These are phyloP conservation scores for Solanum peruvianum DNA, from an alignment of 257 asterid genomes.

Conservation along the genomic window DNA sequence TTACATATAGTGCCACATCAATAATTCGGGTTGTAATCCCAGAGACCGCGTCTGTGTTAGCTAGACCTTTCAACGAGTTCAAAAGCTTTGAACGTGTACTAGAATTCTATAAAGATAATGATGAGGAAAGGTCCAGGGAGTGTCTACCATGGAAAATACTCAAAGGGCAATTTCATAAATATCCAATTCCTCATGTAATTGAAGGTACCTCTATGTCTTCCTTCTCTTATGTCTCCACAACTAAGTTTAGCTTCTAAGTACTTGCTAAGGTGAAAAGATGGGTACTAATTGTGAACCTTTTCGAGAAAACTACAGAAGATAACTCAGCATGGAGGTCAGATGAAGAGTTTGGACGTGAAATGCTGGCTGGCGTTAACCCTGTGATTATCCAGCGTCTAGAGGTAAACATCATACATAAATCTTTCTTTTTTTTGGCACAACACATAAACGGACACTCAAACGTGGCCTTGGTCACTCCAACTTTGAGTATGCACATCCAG, in stretches of 20 bases:
- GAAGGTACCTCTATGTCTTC: conserved; percentile 29
- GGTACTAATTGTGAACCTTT: not conserved
- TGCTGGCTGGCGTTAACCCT: conserved; percentile 96
- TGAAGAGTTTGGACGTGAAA: conserved; percentile 84
- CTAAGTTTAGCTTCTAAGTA: not conserved
- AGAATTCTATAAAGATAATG: conserved; percentile 38
- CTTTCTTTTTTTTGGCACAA: not conserved
- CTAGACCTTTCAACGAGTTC: conserved; percentile 71
- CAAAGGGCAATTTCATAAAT: conserved; percentile 40
- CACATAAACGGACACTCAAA: not conserved
- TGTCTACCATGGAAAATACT: conserved; percentile 58
- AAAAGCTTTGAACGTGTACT: conserved; percentile 59
- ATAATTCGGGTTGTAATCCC: conserved; percentile 61
- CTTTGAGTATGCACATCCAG: not conserved
- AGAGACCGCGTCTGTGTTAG: conserved; percentile 43
- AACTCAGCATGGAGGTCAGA: conserved; percentile 88
- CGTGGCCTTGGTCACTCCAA: not conserved
- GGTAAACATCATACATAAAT: conserved; percentile 14
- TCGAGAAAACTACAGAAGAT: conserved; percentile 40
- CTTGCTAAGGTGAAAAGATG: not conserved
- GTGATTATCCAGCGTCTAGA: conserved; percentile 47
- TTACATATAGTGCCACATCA: conserved; percentile 56
- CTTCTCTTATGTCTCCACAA: not conserved
- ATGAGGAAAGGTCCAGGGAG: conserved; percentile 17
- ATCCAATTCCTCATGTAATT: conserved; percentile 73